Evolutionary conservation across 1,139 yeast genomes (phyloP).

Genomic region (Eremothecium sinecaudum): DNA sequence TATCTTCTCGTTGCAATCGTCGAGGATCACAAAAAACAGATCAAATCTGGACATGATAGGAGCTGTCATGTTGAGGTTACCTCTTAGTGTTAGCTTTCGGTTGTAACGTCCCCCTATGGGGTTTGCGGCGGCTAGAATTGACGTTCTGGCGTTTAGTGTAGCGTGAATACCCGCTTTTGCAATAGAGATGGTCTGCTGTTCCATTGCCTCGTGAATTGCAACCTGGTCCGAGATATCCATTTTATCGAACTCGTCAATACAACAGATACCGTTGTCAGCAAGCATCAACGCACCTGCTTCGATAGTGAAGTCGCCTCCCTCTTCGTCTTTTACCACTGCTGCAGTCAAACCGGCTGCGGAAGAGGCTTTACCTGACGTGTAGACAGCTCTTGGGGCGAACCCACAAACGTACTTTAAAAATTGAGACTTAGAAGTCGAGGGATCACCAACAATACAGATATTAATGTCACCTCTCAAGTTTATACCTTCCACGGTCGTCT

Average conservation of each 20-base stretch:
- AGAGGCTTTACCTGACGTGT: slow-evolving; percentile 97
- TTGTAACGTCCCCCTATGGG: slow-evolving; percentile 95
- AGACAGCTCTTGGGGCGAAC: slow-evolving; percentile 88
- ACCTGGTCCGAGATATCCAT: slow-evolving; percentile 96
- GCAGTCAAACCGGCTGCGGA: slow-evolving; percentile 99
- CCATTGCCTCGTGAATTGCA: slow-evolving; percentile 99
- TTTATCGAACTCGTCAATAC: slow-evolving; percentile 96
- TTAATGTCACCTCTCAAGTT: slow-evolving; percentile 95
- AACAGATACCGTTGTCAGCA: slow-evolving; percentile 97
- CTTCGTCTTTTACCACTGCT: slow-evolving; percentile 95
- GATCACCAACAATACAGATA: slow-evolving; percentile 96
- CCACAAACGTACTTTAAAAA: slow-evolving; percentile 88
- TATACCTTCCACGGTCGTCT: slow-evolving; percentile 87
- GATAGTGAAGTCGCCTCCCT: slow-evolving; percentile 92
- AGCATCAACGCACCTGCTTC: slow-evolving; percentile 99
- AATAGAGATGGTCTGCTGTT: slow-evolving; percentile 94
- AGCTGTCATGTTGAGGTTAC: slow-evolving; percentile 94
- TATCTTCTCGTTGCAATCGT: slow-evolving; percentile 85
- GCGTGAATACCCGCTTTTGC: slow-evolving; percentile 99
- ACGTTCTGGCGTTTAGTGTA: slow-evolving; percentile 89
- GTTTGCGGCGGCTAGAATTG: slow-evolving; percentile 94
- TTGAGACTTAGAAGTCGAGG: slow-evolving; percentile 95
- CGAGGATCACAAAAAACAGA: slow-evolving; percentile 85
- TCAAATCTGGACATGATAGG: slow-evolving; percentile 99
- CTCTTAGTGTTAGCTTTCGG: slow-evolving; percentile 70